Percentiles rank a stretch among this genome's conserved stretches.
Conservation (phyloP, 2,329 filamentous ascomycete species). For the Juglanconis sp. region DNA sequence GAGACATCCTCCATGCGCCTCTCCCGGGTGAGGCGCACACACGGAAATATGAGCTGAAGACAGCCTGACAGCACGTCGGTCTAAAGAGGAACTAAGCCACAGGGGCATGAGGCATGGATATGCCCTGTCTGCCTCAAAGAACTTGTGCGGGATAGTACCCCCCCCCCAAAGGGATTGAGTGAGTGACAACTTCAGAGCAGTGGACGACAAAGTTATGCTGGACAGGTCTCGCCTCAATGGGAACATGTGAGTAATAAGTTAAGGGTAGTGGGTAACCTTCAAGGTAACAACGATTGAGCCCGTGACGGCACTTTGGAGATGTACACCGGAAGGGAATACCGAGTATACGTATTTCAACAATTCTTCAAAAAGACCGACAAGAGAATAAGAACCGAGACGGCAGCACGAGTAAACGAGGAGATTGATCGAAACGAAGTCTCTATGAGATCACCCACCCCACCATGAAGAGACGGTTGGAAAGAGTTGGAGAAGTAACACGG, state of each 20-base stretch:
- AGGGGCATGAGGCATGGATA: neutral
- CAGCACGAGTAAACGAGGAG: neutral
- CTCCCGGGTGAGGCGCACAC: constrained; percentile 13
- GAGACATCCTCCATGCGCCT: constrained; percentile 13
- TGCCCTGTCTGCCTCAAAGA: constrained; percentile 1
- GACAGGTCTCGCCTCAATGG: neutral
- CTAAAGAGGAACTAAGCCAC: too few species aligned
- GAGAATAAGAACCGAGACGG: neutral
- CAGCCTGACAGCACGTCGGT: neutral
- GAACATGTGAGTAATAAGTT: neutral
- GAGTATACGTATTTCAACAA: too few species aligned
- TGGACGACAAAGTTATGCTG: neutral
- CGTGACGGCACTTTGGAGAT: neutral
- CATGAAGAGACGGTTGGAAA: neutral
- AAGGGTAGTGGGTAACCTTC: neutral
- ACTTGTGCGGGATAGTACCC: neutral
- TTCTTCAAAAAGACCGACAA: neutral
- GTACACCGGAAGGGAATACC: neutral
- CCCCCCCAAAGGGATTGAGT: neutral
- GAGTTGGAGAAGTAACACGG: neutral
- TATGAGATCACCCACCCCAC: neutral
- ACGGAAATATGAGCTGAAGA: constrained; percentile 8
- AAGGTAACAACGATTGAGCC: too few species aligned
- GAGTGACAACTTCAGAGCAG: neutral
- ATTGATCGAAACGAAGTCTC: neutral